These are phyloP conservation scores for Aspergillus sp. DNA, from an alignment of 2,329 filamentous ascomycete species.

Conservation along the genomic window DNA sequence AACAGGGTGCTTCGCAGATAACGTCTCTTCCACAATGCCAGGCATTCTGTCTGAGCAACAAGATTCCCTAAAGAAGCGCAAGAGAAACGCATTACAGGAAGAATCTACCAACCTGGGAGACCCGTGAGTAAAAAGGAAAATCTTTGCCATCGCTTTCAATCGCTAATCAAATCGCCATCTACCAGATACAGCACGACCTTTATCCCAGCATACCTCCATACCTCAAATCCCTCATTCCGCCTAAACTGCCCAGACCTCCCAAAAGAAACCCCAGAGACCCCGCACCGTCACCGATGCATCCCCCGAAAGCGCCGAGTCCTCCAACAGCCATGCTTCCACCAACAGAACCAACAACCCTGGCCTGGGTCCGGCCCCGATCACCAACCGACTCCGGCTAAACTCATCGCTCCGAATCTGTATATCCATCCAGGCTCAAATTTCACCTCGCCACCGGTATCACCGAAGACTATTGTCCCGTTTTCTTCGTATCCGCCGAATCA, in stretches of 20 bases:
- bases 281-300: conserved; percentile 6
- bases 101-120: conserved; percentile 9
- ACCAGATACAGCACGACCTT: conserved; percentile 3
- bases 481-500: conserved; percentile 14
- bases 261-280: conserved; percentile 7
- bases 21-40: conserved; percentile 6
- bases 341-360: conserved; percentile 6
- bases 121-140: conserved; percentile 6
- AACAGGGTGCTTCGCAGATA: conserved; percentile 1
- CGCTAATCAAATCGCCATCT: background rate
- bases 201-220: conserved; percentile 11
- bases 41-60: conserved; percentile 6
- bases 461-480: conserved; percentile 21
- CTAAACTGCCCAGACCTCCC: conserved; percentile 7
- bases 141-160: too few species aligned
- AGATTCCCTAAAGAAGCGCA: conserved; percentile 18
- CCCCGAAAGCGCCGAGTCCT: conserved; percentile 12
- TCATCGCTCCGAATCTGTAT: conserved; percentile 4
- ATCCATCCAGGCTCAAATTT: conserved; percentile 1
- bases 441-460: conserved; percentile 19
- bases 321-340: conserved; percentile 11
- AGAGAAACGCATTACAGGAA: conserved; percentile 14
- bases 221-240: conserved; percentile 9
- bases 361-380: background rate
- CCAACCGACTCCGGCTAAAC: background rate